Base-by-base conservation (phyloP, 352 stramenopile genomes). In the Globisporangium polare region DNA sequence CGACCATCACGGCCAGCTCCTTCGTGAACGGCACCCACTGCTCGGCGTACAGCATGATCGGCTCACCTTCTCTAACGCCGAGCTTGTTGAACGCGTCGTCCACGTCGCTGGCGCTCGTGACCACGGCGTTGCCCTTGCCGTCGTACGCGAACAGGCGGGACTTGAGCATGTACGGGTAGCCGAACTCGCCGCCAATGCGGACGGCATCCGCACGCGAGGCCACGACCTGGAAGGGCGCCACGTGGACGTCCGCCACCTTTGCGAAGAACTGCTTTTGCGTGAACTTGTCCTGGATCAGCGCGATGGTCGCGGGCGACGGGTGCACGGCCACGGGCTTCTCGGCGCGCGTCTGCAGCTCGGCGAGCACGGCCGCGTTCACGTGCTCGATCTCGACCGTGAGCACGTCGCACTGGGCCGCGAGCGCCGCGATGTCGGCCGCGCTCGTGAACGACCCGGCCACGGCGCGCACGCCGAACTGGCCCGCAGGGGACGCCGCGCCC, bases 111-210 rank as follows among this genome's bases (percentile, higher is more conserved):
- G 79, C 74, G 12, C 72, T 75, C 31, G 87, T 78, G 0, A 99
- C 80, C 27, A 99, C 89, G n/a, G 89, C 90, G 75, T 99, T 99
- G 52, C 97, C 97, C 37, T 90, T 89, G 58, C 97, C 97, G 70
- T 99, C 97, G 72, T 99, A 99, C 29, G 92, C 97, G 50, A 94
- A 94, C 29, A 83, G 83, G 51, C 96, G 86, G 27, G 94, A 96
- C 78, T 99, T 99, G 58, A 99, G 90, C 95, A 99, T 99, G 51
- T 97, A 91, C n/a, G 97, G 97, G 62, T 98, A 97, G n/a, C 96
- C 97, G 46, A 91, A 94, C 17, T 41, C 22, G 46, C 74, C 27
- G 2, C 85, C 80, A 20, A 89, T 69, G 4, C 71, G 68, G 31
- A 72, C 35, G 5, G 80, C 85, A 5, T 76, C 71, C 15, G 74